Conservation (phyloP, 2,329 filamentous ascomycete species). For the Amesomyces nigricolor region DNA sequence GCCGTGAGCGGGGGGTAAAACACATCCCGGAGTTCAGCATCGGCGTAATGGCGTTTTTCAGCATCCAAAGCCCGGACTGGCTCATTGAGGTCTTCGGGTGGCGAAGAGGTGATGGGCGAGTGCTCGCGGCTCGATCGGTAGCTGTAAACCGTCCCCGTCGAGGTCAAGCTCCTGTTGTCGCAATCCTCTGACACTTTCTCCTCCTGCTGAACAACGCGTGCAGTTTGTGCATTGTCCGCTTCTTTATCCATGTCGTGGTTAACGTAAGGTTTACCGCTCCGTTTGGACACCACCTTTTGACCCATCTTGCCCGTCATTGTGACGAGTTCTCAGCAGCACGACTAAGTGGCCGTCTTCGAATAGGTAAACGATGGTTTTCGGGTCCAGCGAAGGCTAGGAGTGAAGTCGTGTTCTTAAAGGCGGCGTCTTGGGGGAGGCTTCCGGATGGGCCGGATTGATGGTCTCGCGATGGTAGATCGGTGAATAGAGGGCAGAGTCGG, state of each 20-base stretch:
- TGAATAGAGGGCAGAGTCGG: background rate
- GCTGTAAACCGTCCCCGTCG: constrained; percentile 15
- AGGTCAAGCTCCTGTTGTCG: constrained; percentile 10
- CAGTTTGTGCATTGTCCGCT: constrained; percentile 1
- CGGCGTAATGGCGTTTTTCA: background rate
- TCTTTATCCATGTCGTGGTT: constrained; percentile 20
- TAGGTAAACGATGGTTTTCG: background rate
- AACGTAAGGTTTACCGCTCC: constrained; percentile 19
- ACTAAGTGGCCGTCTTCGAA: background rate
- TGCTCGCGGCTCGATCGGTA: constrained; percentile 20
- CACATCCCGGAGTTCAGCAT: constrained; percentile 12
- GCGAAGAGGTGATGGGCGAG: constrained; percentile 11
- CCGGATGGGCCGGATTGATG: constrained; percentile 14
- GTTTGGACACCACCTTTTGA: constrained; percentile 21
- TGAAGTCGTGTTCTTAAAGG: background rate
- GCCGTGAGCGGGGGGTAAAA: constrained; percentile 13
- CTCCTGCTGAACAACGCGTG: constrained; percentile 5
- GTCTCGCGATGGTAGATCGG: background rate
- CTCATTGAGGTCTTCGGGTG: constrained; percentile 3
- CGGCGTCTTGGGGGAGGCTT: background rate
- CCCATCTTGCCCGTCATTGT: constrained; percentile 17
- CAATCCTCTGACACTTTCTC: constrained; percentile 5
- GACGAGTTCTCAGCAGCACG: background rate
- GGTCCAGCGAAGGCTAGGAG: background rate
- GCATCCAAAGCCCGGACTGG: constrained; percentile 1